These are phyloP conservation scores for Phylloporus rhodoxanthus DNA, from an alignment of 768 basidiomycete genomes.

Conservation along the genomic window DNA sequence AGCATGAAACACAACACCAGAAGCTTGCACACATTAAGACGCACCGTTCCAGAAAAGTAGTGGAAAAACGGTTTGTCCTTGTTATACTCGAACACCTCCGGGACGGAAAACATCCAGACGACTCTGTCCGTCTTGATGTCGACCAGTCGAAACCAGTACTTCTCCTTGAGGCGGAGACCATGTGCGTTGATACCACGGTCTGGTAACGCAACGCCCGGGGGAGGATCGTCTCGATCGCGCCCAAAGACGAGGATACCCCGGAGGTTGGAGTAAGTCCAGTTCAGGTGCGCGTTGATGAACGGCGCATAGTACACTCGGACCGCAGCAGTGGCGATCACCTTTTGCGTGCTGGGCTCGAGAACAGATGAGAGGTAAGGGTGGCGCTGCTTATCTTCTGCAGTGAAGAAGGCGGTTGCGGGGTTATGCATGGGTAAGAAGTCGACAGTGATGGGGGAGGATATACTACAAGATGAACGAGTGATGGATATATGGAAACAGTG, in stretches of 20 bases:
- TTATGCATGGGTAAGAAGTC: constrained; percentile 24
- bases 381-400: constrained; percentile 34
- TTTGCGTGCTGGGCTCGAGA: constrained; percentile 37
- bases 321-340: constrained; percentile 47
- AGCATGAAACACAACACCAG: neutral
- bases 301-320: constrained; percentile 61
- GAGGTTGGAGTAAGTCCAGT: constrained; percentile 59
- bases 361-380: constrained; percentile 36
- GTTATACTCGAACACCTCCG: constrained; percentile 59
- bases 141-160: constrained; percentile 61
- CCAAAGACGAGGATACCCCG: constrained; percentile 57
- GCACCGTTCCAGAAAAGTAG: constrained; percentile 77
- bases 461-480: constrained; percentile 13
- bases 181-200: constrained; percentile 15
- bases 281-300: constrained; percentile 38
- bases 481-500: constrained; percentile 9
- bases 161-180: constrained; percentile 29
- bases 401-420: constrained; percentile 30
- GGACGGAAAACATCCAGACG: constrained; percentile 65
- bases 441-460: constrained; percentile 2
- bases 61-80: constrained; percentile 92
- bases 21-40: constrained; percentile 23
- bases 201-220: constrained; percentile 20
- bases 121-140: constrained; percentile 53
- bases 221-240: constrained; percentile 26